Percentiles rank a stretch among this genome's conserved stretches.
Evolutionary conservation across 78 protist genomes (phyloP).

Genomic region (Tieghemostelium lacteum): DNA sequence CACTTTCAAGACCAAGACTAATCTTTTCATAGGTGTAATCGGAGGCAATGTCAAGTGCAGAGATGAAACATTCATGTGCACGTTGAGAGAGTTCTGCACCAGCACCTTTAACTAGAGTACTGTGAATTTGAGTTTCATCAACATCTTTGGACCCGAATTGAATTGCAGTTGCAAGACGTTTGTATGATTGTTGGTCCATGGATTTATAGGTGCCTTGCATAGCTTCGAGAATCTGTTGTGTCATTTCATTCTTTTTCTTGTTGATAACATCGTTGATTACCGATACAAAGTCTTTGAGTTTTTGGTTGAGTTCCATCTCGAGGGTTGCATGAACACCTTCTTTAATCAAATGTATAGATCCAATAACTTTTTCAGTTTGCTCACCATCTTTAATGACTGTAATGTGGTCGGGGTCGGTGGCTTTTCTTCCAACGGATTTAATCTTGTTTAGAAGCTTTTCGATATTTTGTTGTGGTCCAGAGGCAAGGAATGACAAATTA

Average conservation of each 20-base stretch:
- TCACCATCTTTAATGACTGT: conserved; percentile 49
- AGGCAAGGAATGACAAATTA: conserved; percentile 52
- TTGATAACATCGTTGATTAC: conserved; percentile 57
- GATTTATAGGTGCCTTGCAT: conserved; percentile 60
- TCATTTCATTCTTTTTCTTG: conserved; percentile 61
- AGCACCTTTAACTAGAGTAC: conserved; percentile 68
- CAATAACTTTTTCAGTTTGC: conserved; percentile 76
- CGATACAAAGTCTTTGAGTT: conserved; percentile 54
- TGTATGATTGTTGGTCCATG: conserved; percentile 43
- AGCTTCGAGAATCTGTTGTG: conserved; percentile 57
- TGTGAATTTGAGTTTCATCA: conserved; percentile 56
- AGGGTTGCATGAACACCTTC: conserved; percentile 66
- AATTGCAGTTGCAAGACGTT: conserved; percentile 74
- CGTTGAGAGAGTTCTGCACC: conserved; percentile 75
- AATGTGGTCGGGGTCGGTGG: conserved; percentile 41
- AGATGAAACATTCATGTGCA: conserved; percentile 71
- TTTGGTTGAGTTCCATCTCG: conserved; percentile 76
- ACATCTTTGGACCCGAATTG: conserved; percentile 80
- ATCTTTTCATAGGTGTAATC: conserved; percentile 83
- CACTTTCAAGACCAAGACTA: conserved; percentile 49
- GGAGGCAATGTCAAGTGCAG: conserved; percentile 68
- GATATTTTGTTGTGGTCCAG: conserved; percentile 66
- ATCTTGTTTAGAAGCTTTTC: conserved; percentile 66
- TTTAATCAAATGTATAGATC: conserved; percentile 58
- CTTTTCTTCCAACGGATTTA: conserved; percentile 74